Evolutionary conservation across 495 filamentous ascomycete genomes (phyloP).

Genomic region (Friedmanniomyces endolithicus): DNA sequence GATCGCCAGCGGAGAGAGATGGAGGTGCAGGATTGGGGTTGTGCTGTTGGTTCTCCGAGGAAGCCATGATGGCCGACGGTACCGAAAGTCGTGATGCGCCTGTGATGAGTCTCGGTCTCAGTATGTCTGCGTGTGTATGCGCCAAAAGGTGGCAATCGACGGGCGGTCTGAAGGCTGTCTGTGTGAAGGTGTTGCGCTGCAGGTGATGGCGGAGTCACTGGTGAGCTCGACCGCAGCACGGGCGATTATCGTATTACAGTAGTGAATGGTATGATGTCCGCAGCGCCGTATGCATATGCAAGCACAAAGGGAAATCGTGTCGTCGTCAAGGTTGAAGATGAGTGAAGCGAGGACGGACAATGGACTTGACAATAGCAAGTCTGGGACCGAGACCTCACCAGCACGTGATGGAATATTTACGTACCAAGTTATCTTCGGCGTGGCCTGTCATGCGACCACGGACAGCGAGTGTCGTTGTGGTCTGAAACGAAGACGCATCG

Average conservation of each 20-base stretch:
- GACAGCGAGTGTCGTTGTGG: conserved; percentile 1
- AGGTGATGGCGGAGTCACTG: background rate
- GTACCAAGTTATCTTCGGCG: conserved; percentile 15
- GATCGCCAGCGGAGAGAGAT: conserved; percentile 42
- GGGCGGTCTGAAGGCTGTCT: background rate
- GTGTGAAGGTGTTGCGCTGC: background rate
- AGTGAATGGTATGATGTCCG: conserved; percentile 10
- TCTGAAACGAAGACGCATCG: conserved; percentile 14
- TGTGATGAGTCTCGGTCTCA: conserved; percentile 2
- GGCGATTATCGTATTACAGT: background rate
- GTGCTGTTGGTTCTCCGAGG: conserved; percentile 36
- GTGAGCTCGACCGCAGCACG: background rate
- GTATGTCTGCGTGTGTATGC: background rate
- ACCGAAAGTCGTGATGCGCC: conserved; percentile 22
- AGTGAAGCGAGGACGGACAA: conserved; percentile 8
- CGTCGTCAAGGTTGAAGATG: conserved; percentile 3
- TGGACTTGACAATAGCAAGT: conserved; percentile 16
- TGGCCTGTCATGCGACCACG: conserved; percentile 20
- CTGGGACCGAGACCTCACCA: background rate
- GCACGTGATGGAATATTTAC: conserved; percentile 2
- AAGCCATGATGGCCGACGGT: conserved; percentile 27
- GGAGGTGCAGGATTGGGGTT: conserved; percentile 35
- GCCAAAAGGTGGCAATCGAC: conserved; percentile 4
- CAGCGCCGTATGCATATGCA: background rate
- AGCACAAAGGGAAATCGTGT: conserved; percentile 11